These are phyloP conservation scores for Trichosporon ovoides DNA, from an alignment of 1,284 basidiomycete genomes.

Conservation along the genomic window DNA sequence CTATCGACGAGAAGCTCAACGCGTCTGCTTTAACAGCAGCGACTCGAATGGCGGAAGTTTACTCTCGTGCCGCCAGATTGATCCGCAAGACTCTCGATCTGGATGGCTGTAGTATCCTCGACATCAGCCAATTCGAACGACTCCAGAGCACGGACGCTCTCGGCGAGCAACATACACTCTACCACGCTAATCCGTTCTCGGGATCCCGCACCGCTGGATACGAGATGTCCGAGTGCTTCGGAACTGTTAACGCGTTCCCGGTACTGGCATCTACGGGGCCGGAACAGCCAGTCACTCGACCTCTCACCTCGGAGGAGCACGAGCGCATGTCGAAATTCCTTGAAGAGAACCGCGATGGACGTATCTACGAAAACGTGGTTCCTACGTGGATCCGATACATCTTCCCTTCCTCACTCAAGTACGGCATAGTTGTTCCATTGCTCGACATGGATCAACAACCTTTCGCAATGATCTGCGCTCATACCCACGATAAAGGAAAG, in stretches of 20 bases:
- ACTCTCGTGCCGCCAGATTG: slow-evolving; percentile 77
- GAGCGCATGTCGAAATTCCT: slow-evolving; percentile 69
- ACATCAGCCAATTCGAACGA: slow-evolving; percentile 85
- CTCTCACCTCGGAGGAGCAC: slow-evolving; percentile 64
- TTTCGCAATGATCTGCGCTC: slow-evolving; percentile 86
- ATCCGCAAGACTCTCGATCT: slow-evolving; percentile 85
- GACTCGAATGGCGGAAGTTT: slow-evolving; percentile 73
- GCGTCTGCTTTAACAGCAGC: slow-evolving; percentile 31
- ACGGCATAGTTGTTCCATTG: slow-evolving; percentile 82
- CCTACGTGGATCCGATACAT: slow-evolving; percentile 71
- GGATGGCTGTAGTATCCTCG: slow-evolving; percentile 83
- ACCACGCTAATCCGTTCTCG: slow-evolving; percentile 46
- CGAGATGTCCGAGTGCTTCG: slow-evolving; percentile 34
- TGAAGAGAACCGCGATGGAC: slow-evolving; percentile 69
- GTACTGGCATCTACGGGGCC: slow-evolving; percentile 30
- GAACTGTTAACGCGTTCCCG: slow-evolving; percentile 36
- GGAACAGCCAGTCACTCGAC: slow-evolving; percentile 28
- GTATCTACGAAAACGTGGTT: slow-evolving; percentile 74
- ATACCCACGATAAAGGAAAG: slow-evolving; percentile 70
- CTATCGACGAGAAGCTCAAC: slow-evolving; percentile 61
- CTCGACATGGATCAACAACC: slow-evolving; percentile 91
- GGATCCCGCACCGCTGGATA: slow-evolving; percentile 27
- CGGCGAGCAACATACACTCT: slow-evolving; percentile 51
- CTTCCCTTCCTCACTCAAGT: slow-evolving; percentile 72
- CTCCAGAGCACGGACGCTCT: slow-evolving; percentile 53